phyloP scores from a whole-genome alignment of 176 grass and related monocot species.

The Melocanna baccifera region DNA sequence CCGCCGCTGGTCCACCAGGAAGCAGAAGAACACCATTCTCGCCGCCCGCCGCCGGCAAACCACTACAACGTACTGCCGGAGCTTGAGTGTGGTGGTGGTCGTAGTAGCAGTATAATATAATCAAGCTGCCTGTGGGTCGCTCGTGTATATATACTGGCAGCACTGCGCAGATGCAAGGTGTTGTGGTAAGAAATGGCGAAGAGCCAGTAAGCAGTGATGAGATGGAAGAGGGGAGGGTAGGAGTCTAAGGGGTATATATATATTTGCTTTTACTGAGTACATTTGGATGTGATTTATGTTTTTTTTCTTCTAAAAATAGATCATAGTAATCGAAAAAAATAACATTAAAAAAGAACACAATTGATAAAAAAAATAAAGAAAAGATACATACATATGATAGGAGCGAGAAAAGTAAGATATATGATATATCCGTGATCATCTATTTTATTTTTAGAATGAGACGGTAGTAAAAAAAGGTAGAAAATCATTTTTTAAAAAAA shows the following conservation, averaged over 20 bases:
- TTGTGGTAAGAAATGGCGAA: not conserved
- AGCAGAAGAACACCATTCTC: conserved; percentile 92
- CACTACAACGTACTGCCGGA: not conserved
- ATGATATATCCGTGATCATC: too few relatives aligned
- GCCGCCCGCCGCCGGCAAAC: not conserved
- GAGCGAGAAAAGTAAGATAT: too few relatives aligned
- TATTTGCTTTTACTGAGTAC: too few relatives aligned
- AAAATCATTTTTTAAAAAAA: too few relatives aligned
- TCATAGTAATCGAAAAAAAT: too few relatives aligned
- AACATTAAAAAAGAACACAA: too few relatives aligned
- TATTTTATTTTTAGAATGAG: too few relatives aligned
- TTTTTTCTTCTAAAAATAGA: too few relatives aligned
- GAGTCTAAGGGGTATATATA: not conserved
- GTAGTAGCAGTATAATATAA: not conserved
- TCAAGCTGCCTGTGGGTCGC: not conserved
- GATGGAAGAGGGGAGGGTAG: not conserved
- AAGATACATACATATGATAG: too few relatives aligned
- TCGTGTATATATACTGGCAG: not conserved
- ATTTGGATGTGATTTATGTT: too few relatives aligned
- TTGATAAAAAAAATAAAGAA: too few relatives aligned
- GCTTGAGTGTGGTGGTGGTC: not conserved
- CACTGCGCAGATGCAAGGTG: not conserved
- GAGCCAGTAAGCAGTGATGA: not conserved
- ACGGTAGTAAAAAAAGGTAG: too few relatives aligned
- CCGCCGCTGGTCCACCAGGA: conserved; percentile 87